Conservation (phyloP, 2,329 filamentous ascomycete species). For the Microdochium nivale region DNA sequence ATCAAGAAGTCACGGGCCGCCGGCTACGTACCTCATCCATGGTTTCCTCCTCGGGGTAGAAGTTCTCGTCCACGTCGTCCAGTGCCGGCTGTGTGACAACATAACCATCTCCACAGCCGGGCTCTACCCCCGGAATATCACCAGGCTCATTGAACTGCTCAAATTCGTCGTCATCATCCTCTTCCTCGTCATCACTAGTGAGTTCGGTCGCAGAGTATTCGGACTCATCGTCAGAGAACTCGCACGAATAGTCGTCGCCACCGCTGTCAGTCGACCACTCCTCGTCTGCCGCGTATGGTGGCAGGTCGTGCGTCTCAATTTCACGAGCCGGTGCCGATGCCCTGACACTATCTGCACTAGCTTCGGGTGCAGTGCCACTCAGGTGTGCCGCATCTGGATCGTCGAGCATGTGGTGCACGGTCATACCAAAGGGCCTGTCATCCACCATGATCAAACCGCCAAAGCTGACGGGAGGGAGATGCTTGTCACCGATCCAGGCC, state of each 20-base stretch:
- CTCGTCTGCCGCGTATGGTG: constrained; percentile 1
- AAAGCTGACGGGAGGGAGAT: constrained; percentile 84
- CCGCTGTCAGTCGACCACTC: constrained; percentile 27
- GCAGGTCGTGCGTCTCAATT: background rate
- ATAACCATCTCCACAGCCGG: constrained; percentile 67
- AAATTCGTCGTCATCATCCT: constrained; percentile 44
- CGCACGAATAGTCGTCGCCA: constrained; percentile 47
- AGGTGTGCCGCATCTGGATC: constrained; percentile 35
- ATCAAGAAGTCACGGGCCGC: constrained; percentile 1
- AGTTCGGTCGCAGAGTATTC: constrained; percentile 24
- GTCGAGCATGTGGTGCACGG: constrained; percentile 94
- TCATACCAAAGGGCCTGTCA: constrained; percentile 82
- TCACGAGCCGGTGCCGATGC: constrained; percentile 2
- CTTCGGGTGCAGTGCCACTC: constrained; percentile 1
- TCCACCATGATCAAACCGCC: constrained; percentile 83
- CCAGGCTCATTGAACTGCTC: constrained; percentile 53
- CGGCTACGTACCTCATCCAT: constrained; percentile 46
- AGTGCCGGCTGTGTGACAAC: constrained; percentile 86
- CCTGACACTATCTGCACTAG: constrained; percentile 14
- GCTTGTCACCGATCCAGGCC: constrained; percentile 75
- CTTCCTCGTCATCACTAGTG: constrained; percentile 44
- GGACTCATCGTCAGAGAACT: constrained; percentile 53
- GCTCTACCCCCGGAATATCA: constrained; percentile 70
- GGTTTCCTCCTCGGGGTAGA: constrained; percentile 65
- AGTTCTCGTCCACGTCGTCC: constrained; percentile 75